Base-by-base conservation (phyloP, 495 filamentous ascomycete species). In the Lophiotrema nucula region DNA sequence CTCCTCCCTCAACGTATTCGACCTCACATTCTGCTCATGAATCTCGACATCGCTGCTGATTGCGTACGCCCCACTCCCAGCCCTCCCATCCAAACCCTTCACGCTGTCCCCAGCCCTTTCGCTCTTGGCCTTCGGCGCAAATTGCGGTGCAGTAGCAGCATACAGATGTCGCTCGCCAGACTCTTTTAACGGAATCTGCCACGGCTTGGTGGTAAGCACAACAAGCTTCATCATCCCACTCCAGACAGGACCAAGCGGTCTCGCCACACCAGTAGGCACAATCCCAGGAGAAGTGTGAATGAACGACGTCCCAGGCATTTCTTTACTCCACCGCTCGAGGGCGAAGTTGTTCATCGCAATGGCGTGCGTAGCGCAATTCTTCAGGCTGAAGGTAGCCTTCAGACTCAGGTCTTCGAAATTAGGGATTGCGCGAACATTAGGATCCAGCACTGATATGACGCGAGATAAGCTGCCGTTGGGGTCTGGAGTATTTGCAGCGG, bases 361-460 rank as follows among this genome's bases (percentile, higher is more conserved):
- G 3, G 58, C 50, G 31, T 66, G 58, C 6, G 22, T 50, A 8
- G 52, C 63, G 41, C 59, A 61, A 18, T 62, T 63, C 42, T 66
- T 54, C 1, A 73, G 66, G 1, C 50, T 56, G 60, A 69, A 70
- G 47, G 56, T 57, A 38, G 51, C 44, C 47, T 62, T 65, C 6
- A 72, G 58, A 0, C 55, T 51, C 1, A 73, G 57, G 38, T 73
- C 71, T 23, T 55, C 38, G 31, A 65, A 53, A 21, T 66, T 57
- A 8, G 67, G 52, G 2, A 50, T 18, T 11, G 10, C 35, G 28
- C 39, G 16, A 5, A 53, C 18, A 11, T 42, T 16, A 15, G 60
- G 49, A 26, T 63, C 69, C 6, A 70, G 56, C 12, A 74, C 71
- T 23, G 65, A 61, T 15, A 72, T 64, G 35, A 67, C 65, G 38